These are phyloP conservation scores for Penicillium occitanis DNA, from an alignment of 2,329 filamentous ascomycete genomes.

Conservation along the genomic window DNA sequence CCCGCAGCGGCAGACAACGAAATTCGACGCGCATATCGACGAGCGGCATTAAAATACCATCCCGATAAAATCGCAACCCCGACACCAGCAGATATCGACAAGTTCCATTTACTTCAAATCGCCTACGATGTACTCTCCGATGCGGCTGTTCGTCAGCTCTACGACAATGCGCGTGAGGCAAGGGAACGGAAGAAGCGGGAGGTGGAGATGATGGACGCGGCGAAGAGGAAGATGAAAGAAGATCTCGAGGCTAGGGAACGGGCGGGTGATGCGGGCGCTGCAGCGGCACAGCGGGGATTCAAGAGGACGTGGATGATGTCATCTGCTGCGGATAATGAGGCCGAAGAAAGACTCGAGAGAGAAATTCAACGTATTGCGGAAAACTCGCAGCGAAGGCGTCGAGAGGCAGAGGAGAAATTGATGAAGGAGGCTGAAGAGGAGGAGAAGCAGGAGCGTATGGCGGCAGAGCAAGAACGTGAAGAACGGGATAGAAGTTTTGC, in stretches of 20 bases:
- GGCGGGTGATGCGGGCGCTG: conserved; percentile 37
- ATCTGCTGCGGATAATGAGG: conserved; percentile 38
- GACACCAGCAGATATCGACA: conserved; percentile 67
- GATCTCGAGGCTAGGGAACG: conserved; percentile 79
- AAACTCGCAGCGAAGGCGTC: conserved; percentile 53
- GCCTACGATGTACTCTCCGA: conserved; percentile 83
- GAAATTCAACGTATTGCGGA: conserved; percentile 56
- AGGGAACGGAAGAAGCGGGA: conserved; percentile 68
- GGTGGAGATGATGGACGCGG: conserved; percentile 70
- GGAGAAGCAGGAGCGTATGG: conserved; percentile 42
- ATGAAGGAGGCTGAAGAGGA: conserved; percentile 48
- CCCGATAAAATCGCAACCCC: conserved; percentile 81
- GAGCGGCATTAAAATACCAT: conserved; percentile 84
- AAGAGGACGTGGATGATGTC: conserved; percentile 39
- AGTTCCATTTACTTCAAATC: conserved; percentile 81
- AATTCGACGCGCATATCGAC: conserved; percentile 80
- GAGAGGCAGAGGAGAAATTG: conserved; percentile 48
- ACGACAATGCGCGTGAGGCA: conserved; percentile 74
- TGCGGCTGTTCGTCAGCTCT: conserved; percentile 67
- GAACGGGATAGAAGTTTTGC: conserved; percentile 34
- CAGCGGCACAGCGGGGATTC: conserved; percentile 52
- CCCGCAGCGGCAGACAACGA: conserved; percentile 66
- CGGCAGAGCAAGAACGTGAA: conserved; percentile 43
- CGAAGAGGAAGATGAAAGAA: conserved; percentile 75
- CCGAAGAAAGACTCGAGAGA: conserved; percentile 51